Conservation (phyloP, 371 early-diverging fungal species). For the Circinella minor region DNA sequence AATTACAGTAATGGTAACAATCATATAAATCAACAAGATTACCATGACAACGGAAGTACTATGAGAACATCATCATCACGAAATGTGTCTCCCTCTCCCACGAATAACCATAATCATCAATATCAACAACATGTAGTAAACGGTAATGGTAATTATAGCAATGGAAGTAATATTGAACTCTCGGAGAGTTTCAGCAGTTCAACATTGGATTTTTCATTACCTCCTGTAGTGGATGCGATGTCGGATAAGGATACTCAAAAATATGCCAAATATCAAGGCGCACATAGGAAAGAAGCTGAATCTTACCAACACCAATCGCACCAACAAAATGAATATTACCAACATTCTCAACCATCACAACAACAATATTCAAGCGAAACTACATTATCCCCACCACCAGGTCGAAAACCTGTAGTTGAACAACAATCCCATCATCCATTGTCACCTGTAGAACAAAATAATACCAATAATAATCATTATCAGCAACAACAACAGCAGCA, state of each 20-base stretch:
- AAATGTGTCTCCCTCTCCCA: not conserved
- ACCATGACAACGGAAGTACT: not conserved
- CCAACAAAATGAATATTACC: not conserved
- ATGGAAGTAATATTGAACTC: not conserved
- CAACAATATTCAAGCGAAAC: not conserved
- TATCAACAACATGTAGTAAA: not conserved
- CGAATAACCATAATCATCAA: not conserved
- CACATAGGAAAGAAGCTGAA: conserved; percentile 9
- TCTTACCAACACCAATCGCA: not conserved
- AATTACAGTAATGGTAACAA: too few species aligned
- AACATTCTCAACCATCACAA: not conserved
- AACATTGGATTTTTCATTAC: conserved; percentile 4
- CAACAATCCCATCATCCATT: conserved; percentile 4
- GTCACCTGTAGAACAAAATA: not conserved
- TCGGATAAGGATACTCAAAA: conserved; percentile 12
- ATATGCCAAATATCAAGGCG: conserved; percentile 17
- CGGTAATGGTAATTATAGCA: not conserved
- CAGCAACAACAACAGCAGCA: conserved; percentile 5
- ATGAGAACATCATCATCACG: not conserved
- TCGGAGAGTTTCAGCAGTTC: conserved; percentile 5
- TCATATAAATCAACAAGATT: too few species aligned
- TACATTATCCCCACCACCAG: not conserved
- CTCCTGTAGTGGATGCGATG: conserved; percentile 3
- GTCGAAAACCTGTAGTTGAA: conserved; percentile 4
- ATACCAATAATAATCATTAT: not conserved